Evolutionary conservation across 208 protist genomes (phyloP).

Genomic region (Trypanosoma congolense): DNA sequence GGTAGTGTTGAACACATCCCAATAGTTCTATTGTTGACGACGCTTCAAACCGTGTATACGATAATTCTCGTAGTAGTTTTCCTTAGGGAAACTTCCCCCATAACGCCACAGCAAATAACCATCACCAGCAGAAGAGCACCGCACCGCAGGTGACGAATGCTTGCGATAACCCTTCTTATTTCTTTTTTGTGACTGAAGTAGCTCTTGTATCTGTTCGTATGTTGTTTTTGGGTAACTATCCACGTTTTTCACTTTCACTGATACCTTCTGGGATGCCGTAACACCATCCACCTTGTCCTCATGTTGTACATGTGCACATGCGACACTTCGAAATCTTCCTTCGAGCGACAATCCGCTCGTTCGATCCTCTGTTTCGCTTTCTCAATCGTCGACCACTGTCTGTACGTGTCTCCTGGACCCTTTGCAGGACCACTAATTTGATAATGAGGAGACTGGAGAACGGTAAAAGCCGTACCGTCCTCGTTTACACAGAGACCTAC

Average conservation of each 20-base stretch:
- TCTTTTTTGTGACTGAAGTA: conserved; percentile 11
- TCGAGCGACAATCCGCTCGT: conserved; percentile 25
- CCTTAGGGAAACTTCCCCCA: conserved; percentile 44
- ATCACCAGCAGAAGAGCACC: conserved; percentile 18
- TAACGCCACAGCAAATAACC: conserved; percentile 74
- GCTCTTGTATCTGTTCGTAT: conserved; percentile 33
- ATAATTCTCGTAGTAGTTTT: conserved; percentile 67
- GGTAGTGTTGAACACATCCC: not conserved
- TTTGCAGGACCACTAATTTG: conserved; percentile 23
- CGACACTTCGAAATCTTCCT: conserved; percentile 28
- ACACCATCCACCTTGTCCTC: not conserved
- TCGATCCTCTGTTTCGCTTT: conserved; percentile 63
- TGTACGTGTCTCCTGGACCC: conserved; percentile 29
- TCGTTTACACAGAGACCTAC: conserved; percentile 79
- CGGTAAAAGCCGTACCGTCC: conserved; percentile 68
- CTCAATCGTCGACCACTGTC: conserved; percentile 37
- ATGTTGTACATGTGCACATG: not conserved
- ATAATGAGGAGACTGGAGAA: conserved; percentile 68
- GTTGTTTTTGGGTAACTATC: conserved; percentile 17
- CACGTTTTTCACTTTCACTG: not conserved
- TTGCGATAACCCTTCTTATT: not conserved
- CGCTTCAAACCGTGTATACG: conserved; percentile 46
- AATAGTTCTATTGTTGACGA: not conserved
- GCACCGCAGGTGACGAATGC: conserved; percentile 3
- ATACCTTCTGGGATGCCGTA: not conserved